phyloP scores from a whole-genome alignment of 1,139 yeast genomes.

The Hanseniaspora uvarum region DNA sequence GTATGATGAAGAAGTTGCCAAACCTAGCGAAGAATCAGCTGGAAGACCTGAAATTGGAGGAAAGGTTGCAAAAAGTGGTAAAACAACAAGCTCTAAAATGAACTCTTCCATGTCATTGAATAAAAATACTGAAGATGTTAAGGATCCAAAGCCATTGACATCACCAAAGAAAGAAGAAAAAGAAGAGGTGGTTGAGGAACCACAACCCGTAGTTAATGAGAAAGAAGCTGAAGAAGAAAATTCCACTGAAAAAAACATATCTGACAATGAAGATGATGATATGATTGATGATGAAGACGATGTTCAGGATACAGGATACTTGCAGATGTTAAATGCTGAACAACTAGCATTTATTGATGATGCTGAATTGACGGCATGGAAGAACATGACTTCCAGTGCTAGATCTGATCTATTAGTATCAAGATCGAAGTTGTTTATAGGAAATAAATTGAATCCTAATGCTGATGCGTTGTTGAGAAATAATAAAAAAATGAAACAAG shows the following conservation, averaged over 20 bases:
- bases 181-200: conserved; percentile 26
- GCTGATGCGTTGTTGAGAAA: conserved; percentile 60
- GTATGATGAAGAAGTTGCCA: conserved; percentile 35
- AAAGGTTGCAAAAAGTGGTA: background rate
- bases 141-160: background rate
- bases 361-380: conserved; percentile 71
- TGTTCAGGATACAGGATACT: conserved; percentile 16
- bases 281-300: conserved; percentile 25
- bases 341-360: conserved; percentile 51
- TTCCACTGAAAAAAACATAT: background rate
- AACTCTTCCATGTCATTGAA: background rate
- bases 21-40: conserved; percentile 25
- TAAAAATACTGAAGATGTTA: background rate
- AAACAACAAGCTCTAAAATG: background rate
- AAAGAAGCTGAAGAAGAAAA: conserved; percentile 19
- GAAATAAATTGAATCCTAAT: conserved; percentile 46
- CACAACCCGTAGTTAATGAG: conserved; percentile 21
- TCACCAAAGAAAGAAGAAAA: conserved; percentile 19
- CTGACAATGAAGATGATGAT: conserved; percentile 26
- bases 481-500: conserved; percentile 46
- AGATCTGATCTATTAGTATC: conserved; percentile 65
- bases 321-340: conserved; percentile 29
- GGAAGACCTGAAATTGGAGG: conserved; percentile 23
- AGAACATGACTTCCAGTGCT: conserved; percentile 63
- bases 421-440: conserved; percentile 55